Evolutionary conservation across 2,329 filamentous ascomycete genomes (phyloP).

Genomic region (Ustilaginoidea virens): DNA sequence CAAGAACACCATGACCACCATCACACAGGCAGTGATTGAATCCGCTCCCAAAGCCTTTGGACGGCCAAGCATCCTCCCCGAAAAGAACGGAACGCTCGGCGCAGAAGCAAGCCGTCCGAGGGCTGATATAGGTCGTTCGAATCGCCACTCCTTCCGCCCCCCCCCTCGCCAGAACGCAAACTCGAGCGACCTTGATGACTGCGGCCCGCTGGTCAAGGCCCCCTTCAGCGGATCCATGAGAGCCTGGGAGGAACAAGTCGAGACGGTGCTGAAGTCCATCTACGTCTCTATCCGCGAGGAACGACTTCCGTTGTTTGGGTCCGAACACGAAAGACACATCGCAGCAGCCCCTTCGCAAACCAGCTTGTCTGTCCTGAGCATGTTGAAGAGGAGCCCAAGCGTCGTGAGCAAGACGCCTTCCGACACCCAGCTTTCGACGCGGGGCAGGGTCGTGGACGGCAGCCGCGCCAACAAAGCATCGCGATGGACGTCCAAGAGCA

Average conservation of each 20-base stretch:
- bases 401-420: slow-evolving; percentile 88
- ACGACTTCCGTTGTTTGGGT: slow-evolving; percentile 72
- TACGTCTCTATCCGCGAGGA: slow-evolving; percentile 81
- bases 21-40: slow-evolving; percentile 61
- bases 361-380: slow-evolving; percentile 57
- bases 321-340: slow-evolving; percentile 30
- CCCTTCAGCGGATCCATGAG: slow-evolving; percentile 61
- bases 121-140: slow-evolving; percentile 22
- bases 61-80: slow-evolving; percentile 38
- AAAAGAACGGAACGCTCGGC: slow-evolving; percentile 18
- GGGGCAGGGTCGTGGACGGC: slow-evolving; percentile 62
- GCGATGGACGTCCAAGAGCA: slow-evolving; percentile 73
- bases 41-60: slow-evolving; percentile 53
- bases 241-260: slow-evolving; percentile 79
- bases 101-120: slow-evolving; percentile 18
- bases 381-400: slow-evolving; percentile 76
- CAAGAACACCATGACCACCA: slow-evolving; percentile 88
- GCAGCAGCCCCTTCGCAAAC: slow-evolving; percentile 30
- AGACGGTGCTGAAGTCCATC: slow-evolving; percentile 81
- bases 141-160: slow-evolving; percentile 34
- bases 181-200: slow-evolving; percentile 32
- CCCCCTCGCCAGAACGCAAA: slow-evolving; percentile 31
- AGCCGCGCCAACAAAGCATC: slow-evolving; percentile 35
- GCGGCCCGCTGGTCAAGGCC: slow-evolving; percentile 62
- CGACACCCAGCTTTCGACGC: slow-evolving; percentile 53